phyloP scores from a whole-genome alignment of 352 stramenopile species.

The Pythium rhizo-oryzae region DNA sequence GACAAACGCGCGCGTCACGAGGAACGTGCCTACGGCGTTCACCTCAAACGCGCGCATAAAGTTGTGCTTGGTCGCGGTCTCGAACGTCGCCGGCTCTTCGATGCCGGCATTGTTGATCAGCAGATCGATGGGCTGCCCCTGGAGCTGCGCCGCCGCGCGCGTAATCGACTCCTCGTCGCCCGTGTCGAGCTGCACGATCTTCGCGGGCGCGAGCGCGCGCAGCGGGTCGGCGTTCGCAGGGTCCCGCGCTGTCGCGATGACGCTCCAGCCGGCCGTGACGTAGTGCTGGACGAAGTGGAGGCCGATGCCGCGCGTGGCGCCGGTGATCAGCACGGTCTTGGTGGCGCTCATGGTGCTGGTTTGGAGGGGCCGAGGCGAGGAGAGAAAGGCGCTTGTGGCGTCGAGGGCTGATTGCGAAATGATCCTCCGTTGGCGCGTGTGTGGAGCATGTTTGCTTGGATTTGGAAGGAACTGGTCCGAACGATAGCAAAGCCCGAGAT shows the following conservation, averaged over 20 bases:
- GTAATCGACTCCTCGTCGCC: slow-evolving; percentile 44
- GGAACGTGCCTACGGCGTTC: slow-evolving; percentile 58
- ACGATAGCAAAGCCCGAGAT: no score
- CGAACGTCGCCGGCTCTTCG: slow-evolving; percentile 23
- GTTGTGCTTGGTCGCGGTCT: slow-evolving; percentile 41
- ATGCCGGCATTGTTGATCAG: slow-evolving; percentile 70
- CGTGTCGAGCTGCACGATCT: slow-evolving; percentile 47
- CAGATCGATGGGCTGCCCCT: slow-evolving; percentile 48
- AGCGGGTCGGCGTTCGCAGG: slow-evolving; percentile 12
- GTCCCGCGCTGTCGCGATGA: slow-evolving; percentile 31
- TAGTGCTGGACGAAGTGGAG: slow-evolving; percentile 33
- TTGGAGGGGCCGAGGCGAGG: background rate
- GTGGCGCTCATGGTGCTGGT: background rate
- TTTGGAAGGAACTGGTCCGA: no score
- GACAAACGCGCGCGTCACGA: slow-evolving; percentile 52
- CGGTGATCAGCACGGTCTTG: slow-evolving; percentile 40
- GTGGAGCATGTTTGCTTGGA: no score
- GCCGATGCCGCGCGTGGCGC: slow-evolving; percentile 37
- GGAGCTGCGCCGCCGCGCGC: slow-evolving; percentile 32
- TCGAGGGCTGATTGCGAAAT: background rate
- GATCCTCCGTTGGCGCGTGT: background rate
- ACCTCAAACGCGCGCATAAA: slow-evolving; percentile 60
- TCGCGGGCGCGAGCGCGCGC: slow-evolving; percentile 27
- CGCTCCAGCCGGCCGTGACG: slow-evolving; percentile 22
- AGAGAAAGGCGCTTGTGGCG: background rate